Conservation (phyloP, 2,329 filamentous ascomycete genomes). For the Massarina eburnea region DNA sequence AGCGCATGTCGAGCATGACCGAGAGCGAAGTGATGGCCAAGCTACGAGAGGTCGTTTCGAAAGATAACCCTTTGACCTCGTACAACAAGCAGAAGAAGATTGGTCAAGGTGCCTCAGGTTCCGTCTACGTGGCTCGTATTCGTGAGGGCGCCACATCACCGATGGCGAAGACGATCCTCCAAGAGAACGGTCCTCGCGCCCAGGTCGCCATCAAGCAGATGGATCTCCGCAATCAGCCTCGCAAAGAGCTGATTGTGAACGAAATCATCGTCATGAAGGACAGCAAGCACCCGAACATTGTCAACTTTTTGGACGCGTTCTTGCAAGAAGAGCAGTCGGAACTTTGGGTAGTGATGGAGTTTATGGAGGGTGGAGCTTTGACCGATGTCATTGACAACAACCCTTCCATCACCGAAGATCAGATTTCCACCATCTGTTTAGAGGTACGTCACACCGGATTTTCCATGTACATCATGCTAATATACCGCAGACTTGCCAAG, state of each 20-base stretch:
- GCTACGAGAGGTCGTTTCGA: slow-evolving; percentile 90
- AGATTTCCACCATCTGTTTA: slow-evolving; percentile 94
- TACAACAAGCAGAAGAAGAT: slow-evolving; percentile 99
- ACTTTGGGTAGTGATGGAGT: slow-evolving; percentile 99
- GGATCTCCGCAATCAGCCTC: slow-evolving; percentile 94
- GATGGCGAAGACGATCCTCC: slow-evolving; percentile 75
- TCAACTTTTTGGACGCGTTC: slow-evolving; percentile 98
- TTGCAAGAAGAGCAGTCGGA: slow-evolving; percentile 91
- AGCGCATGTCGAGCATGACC: slow-evolving; percentile 97
- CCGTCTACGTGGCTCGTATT: slow-evolving; percentile 95
- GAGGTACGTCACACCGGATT: slow-evolving; percentile 66
- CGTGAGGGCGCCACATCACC: slow-evolving; percentile 84
- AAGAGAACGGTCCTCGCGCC: slow-evolving; percentile 75
- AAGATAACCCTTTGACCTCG: slow-evolving; percentile 89
- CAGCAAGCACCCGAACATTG: slow-evolving; percentile 96
- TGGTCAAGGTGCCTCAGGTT: slow-evolving; percentile 95
- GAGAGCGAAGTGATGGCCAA: slow-evolving; percentile 97
- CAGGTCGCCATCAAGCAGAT: slow-evolving; percentile 99
- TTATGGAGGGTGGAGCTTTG: slow-evolving; percentile 96
- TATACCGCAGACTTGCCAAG: slow-evolving; percentile 78
- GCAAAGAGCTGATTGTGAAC: slow-evolving; percentile 98
- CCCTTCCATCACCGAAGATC: slow-evolving; percentile 87
- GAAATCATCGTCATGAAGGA: slow-evolving; percentile 99
- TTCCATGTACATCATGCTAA: slow-evolving; percentile 21
- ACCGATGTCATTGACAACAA: slow-evolving; percentile 99